Percentiles rank a stretch among this genome's conserved stretches.
phyloP scores from a whole-genome alignment of 371 early-diverging fungal species.

The Circinella umbellata region DNA sequence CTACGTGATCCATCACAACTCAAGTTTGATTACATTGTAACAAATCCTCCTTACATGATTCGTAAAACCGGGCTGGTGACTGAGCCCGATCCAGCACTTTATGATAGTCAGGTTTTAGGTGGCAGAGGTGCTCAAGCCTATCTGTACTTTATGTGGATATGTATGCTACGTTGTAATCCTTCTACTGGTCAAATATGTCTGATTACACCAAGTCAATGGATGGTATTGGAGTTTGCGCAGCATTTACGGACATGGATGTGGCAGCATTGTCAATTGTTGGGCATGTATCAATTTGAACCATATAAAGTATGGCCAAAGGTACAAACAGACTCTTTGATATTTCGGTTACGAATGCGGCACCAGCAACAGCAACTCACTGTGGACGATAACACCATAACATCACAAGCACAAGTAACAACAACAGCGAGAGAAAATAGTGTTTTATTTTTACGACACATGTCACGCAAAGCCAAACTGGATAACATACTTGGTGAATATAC shows the following conservation, averaged over 20 bases:
- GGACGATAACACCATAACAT: not conserved
- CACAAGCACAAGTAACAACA: not conserved
- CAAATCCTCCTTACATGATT: conserved; percentile 76
- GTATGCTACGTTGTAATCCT: conserved; percentile 46
- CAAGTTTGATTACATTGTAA: conserved; percentile 64
- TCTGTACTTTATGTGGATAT: conserved; percentile 55
- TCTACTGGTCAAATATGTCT: conserved; percentile 42
- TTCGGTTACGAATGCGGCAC: conserved; percentile 42
- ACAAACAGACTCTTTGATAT: conserved; percentile 71
- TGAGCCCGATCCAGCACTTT: conserved; percentile 59
- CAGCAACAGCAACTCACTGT: not conserved
- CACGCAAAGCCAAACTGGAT: conserved; percentile 27
- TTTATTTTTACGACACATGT: conserved; percentile 48
- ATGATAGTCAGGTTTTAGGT: conserved; percentile 54
- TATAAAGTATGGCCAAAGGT: conserved; percentile 71
- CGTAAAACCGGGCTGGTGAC: conserved; percentile 65
- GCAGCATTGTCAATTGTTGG: conserved; percentile 55
- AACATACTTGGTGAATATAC: conserved; percentile 30
- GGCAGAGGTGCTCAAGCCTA: conserved; percentile 51
- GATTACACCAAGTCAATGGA: conserved; percentile 70
- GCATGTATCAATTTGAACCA: conserved; percentile 68
- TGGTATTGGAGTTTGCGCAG: conserved; percentile 63
- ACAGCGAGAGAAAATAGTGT: conserved; percentile 12
- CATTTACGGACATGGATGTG: conserved; percentile 65
- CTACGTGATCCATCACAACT: conserved; percentile 51